Evolutionary conservation across 208 protist genomes (phyloP), one percentile per base, ranked within the genome.

Genomic region (Blechomonas ayalai): DNA sequence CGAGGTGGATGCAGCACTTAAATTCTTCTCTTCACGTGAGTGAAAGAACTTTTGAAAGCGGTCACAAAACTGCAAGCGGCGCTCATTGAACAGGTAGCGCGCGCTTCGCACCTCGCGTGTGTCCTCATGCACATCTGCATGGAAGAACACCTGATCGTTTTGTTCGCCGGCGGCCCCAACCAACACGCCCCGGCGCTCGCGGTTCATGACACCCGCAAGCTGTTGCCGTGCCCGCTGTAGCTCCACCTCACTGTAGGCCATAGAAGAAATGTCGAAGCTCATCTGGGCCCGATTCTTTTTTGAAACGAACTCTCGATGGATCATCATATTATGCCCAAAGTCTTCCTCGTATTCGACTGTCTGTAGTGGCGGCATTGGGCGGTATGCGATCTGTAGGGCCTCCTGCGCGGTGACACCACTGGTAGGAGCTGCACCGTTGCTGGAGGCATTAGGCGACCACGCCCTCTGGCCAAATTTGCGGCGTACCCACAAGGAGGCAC

Each of bases 261-360:
- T 47, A n/a, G 65, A 36, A 13, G 70, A 52, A 12, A 90, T 51
- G 43, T 79, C 66, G 16, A 73, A 73, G 8, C 52, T 57, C 70
- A 87, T 73, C 18, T 61, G 70, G 25, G 71, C 58, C 25, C 79
- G 73, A 47, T 73, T 49, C 50, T 61, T 63, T 29, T 72, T 60
- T 10, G 84, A 82, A 24, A 92, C 57, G 34, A 78, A 92, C 68
- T 92, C 79, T 32, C 84, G 84, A 45, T 92, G 84, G 23, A 92
- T 79, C 59, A 90, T 84, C 54, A 92, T 60, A 43, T 76, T 90
- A 36, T 53, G 58, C 10, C 79, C 79, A 54, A 85, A 92, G 52
- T 92, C 84, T 47, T 92, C 79, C 50, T 92, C 79, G 61, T 89
- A 87, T 64, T 92, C 79, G 0, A 92, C 84, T 18, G 77, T 89